A percentile compares a stretch with the other conserved stretches of the same genome.
phyloP scores from a whole-genome alignment of 73 alveolate species.

The Symbiodinium pilosum region DNA sequence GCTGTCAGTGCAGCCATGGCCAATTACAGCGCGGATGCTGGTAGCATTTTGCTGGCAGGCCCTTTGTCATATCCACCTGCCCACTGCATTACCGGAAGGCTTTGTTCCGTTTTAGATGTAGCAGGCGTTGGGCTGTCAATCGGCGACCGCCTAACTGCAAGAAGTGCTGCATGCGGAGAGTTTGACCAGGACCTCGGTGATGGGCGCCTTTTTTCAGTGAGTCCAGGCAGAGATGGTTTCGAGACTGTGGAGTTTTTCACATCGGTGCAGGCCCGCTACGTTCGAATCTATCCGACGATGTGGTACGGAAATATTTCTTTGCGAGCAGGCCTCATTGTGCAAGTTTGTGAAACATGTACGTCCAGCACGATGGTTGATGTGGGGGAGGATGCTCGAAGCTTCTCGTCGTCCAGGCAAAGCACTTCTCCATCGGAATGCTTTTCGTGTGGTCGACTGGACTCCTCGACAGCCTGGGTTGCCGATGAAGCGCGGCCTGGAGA shows the following conservation, averaged over 20 bases:
- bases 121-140: slow-evolving; percentile 1
- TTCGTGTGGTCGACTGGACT: background rate
- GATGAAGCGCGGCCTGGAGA: background rate
- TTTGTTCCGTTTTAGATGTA: background rate
- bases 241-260: background rate
- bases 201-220: background rate
- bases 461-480: background rate
- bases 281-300: background rate
- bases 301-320: background rate
- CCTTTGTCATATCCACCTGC: background rate
- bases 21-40: background rate
- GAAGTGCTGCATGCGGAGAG: background rate
- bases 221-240: background rate
- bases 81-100: background rate
- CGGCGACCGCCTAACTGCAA: slow-evolving; percentile 1
- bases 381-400: background rate
- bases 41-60: background rate
- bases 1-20: background rate
- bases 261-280: background rate
- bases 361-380: background rate
- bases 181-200: background rate
- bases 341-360: background rate
- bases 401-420: background rate
- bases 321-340: slow-evolving; percentile 3
- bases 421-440: background rate